Conservation (phyloP, 1,284 basidiomycete genomes). For the Pterula multifida region DNA sequence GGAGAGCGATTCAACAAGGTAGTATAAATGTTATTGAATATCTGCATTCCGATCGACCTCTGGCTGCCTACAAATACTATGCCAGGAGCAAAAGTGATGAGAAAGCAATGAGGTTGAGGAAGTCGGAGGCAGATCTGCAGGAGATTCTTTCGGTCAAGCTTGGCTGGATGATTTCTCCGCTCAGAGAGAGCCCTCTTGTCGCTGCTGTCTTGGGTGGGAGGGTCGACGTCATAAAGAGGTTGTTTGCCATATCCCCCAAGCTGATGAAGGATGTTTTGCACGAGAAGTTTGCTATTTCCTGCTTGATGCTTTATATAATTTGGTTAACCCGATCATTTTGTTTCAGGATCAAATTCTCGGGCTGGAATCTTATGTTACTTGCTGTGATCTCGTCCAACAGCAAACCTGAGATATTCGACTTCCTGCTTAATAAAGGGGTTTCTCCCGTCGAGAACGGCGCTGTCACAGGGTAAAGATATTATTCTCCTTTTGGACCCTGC, state of each 20-base stretch:
- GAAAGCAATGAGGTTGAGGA: conserved; percentile 23
- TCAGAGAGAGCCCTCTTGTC: conserved; percentile 38
- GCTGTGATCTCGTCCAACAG: conserved; percentile 21
- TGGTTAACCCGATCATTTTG: background rate
- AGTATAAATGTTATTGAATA: conserved; percentile 32
- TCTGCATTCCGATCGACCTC: conserved; percentile 21
- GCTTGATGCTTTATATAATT: conserved; percentile 2
- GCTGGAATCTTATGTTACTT: conserved; percentile 29
- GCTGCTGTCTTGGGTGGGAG: conserved; percentile 25
- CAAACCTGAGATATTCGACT: conserved; percentile 30
- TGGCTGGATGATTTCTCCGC: conserved; percentile 30
- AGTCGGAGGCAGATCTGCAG: conserved; percentile 21
- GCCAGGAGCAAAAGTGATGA: conserved; percentile 27
- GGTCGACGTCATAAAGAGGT: conserved; percentile 25
- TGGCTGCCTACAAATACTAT: conserved; percentile 29
- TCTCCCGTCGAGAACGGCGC: conserved; percentile 30
- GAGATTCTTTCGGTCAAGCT: conserved; percentile 30
- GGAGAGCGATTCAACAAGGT: conserved; percentile 24
- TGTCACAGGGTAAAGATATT: conserved; percentile 24
- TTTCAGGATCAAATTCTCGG: conserved; percentile 31
- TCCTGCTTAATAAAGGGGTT: conserved; percentile 32
- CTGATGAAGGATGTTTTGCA: conserved; percentile 27
- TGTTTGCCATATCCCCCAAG: conserved; percentile 27
- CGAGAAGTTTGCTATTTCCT: conserved; percentile 22
- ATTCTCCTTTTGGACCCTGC: conserved; percentile 1